Evolutionary conservation across 768 basidiomycete genomes (phyloP).

Genomic region (Holtermanniella nyarrowii): DNA sequence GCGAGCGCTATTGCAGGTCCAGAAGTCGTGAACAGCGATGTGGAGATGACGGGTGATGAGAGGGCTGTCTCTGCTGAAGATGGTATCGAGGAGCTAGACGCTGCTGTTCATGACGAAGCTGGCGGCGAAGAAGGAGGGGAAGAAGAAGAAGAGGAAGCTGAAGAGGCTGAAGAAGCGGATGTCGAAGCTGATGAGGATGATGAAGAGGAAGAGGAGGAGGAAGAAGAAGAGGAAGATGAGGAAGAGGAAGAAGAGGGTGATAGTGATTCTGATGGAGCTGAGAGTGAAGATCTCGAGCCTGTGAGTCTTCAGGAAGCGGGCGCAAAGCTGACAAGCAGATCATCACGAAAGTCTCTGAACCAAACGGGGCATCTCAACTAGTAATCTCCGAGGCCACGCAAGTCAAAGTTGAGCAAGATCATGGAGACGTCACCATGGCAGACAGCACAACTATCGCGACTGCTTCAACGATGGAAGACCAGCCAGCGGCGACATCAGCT

Average conservation of each 20-base stretch:
- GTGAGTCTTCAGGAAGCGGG: conserved; percentile 13
- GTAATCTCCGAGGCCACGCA: conserved; percentile 1
- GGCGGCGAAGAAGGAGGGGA: not conserved
- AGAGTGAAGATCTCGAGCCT: conserved; percentile 18
- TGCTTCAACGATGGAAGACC: conserved; percentile 2
- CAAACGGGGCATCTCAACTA: conserved; percentile 6
- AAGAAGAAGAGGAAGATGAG: not conserved
- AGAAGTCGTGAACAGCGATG: not conserved
- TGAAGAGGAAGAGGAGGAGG: not conserved
- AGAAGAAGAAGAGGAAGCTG: not conserved
- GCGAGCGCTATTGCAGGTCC: too few relatives aligned
- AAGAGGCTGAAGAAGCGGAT: not conserved
- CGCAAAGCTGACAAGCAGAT: too few relatives aligned
- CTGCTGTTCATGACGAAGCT: not conserved
- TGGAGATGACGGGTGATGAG: not conserved
- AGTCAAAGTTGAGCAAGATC: conserved; percentile 9
- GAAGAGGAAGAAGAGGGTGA: conserved; percentile 1
- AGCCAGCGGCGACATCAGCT: not conserved
- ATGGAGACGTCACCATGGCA: not conserved
- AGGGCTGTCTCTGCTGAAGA: not conserved
- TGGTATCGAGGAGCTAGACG: not conserved
- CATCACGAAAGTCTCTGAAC: conserved; percentile 10
- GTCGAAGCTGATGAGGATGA: not conserved
- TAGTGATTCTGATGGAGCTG: conserved; percentile 12
- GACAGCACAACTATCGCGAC: conserved; percentile 5